phyloP scores from a whole-genome alignment of 2,329 filamentous ascomycete species.

The Catunica adiposa region DNA sequence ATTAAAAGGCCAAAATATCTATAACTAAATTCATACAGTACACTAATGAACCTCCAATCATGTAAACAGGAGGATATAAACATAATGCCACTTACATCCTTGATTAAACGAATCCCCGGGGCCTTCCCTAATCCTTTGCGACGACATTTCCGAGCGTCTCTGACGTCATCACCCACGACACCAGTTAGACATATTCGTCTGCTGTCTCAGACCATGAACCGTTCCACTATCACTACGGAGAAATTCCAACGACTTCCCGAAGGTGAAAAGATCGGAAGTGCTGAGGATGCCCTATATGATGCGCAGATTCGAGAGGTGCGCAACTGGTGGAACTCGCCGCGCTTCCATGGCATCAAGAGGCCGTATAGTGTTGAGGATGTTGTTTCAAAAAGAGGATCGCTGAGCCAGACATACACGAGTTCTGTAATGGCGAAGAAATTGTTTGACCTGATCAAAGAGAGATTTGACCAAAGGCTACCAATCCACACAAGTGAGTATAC shows the following conservation, averaged over 20 bases:
- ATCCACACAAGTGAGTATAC: conserved; percentile 73
- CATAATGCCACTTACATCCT: too few species aligned
- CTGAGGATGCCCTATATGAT: conserved; percentile 74
- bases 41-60: too few species aligned
- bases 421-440: conserved; percentile 91
- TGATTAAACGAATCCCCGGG: background rate
- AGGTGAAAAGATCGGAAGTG: conserved; percentile 55
- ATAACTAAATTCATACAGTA: too few species aligned
- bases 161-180: background rate
- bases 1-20: too few species aligned
- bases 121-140: background rate
- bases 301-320: conserved; percentile 72
- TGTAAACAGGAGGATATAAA: too few species aligned
- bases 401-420: conserved; percentile 78
- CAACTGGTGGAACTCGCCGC: conserved; percentile 74
- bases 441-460: conserved; percentile 72
- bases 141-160: background rate
- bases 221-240: conserved; percentile 39
- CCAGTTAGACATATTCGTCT: background rate
- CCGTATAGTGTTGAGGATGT: conserved; percentile 84
- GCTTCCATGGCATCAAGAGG: conserved; percentile 77
- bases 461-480: conserved; percentile 62
- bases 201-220: conserved; percentile 11
- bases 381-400: conserved; percentile 77
- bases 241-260: conserved; percentile 75